Percentiles rank a stretch among this genome's conserved stretches.
Conservation (phyloP, 108 stramenopile genomes). For the Stephanodiscus triporus region DNA sequence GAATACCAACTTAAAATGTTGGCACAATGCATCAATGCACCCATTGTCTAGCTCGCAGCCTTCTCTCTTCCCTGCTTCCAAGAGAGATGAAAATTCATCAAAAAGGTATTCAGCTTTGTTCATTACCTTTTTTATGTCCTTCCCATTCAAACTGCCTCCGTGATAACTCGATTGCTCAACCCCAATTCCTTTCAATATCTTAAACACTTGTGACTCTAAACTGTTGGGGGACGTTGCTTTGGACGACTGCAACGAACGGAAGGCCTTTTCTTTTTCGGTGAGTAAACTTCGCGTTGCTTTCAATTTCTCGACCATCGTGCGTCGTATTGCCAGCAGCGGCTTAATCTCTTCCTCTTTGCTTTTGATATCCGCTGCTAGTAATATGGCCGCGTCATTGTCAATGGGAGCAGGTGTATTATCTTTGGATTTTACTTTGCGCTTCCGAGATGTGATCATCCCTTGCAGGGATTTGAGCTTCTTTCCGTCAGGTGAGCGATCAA, state of each 20-base stretch:
- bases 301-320: neutral
- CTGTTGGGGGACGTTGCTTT: neutral
- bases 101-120: slow-evolving; percentile 6
- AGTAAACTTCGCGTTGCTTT: neutral
- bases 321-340: neutral
- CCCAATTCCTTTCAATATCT: neutral
- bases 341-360: neutral
- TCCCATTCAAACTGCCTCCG: slow-evolving; percentile 15
- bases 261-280: neutral
- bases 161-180: slow-evolving; percentile 7
- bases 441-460: neutral
- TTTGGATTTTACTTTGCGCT: neutral
- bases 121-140: slow-evolving; percentile 19
- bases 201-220: slow-evolving; percentile 1
- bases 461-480: neutral
- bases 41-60: slow-evolving; percentile 1
- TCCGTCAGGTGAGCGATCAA: neutral
- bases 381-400: neutral
- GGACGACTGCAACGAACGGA: neutral
- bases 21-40: slow-evolving; percentile 9
- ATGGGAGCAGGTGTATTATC: neutral
- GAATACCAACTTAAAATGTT: slow-evolving; percentile 1
- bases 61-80: neutral
- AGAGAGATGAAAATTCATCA: slow-evolving; percentile 4
- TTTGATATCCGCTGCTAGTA: neutral